phyloP scores from a whole-genome alignment of 805 yeast genomes.

The Candida nonsorbophila region DNA sequence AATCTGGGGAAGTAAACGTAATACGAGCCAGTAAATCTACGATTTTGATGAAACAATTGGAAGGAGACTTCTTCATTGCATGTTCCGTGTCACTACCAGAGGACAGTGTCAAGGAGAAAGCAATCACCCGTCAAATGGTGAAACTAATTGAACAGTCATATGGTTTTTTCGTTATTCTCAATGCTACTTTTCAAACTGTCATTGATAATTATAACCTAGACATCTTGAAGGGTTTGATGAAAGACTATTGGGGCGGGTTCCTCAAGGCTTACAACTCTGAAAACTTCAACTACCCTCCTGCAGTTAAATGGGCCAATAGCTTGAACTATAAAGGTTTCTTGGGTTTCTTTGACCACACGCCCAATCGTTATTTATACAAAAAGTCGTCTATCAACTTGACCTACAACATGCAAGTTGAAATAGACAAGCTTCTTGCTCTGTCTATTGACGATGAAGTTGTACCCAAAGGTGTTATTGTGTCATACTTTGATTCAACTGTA shows the following conservation, averaged over 20 bases:
- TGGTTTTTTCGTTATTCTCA: constrained; percentile 19
- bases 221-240: constrained; percentile 11
- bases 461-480: constrained; percentile 23
- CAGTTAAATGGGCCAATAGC: constrained; percentile 29
- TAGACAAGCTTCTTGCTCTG: constrained; percentile 12
- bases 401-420: constrained; percentile 10
- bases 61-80: constrained; percentile 19
- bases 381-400: constrained; percentile 21
- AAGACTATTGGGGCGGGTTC: constrained; percentile 26
- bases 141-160: constrained; percentile 16
- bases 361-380: constrained; percentile 15
- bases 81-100: constrained; percentile 17
- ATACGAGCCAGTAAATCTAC: constrained; percentile 21
- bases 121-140: constrained; percentile 20
- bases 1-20: constrained; percentile 4
- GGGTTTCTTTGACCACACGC: constrained; percentile 18
- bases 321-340: constrained; percentile 32
- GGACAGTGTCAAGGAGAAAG: constrained; percentile 10
- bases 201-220: constrained; percentile 11
- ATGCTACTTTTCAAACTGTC: constrained; percentile 18
- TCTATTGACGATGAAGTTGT: constrained; percentile 1
- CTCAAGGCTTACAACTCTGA: constrained; percentile 18
- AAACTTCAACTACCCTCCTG: constrained; percentile 14
- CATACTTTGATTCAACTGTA: constrained; percentile 16
- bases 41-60: constrained; percentile 19